Conservation (phyloP, 495 filamentous ascomycete species). For the Penicillium pulvis region DNA sequence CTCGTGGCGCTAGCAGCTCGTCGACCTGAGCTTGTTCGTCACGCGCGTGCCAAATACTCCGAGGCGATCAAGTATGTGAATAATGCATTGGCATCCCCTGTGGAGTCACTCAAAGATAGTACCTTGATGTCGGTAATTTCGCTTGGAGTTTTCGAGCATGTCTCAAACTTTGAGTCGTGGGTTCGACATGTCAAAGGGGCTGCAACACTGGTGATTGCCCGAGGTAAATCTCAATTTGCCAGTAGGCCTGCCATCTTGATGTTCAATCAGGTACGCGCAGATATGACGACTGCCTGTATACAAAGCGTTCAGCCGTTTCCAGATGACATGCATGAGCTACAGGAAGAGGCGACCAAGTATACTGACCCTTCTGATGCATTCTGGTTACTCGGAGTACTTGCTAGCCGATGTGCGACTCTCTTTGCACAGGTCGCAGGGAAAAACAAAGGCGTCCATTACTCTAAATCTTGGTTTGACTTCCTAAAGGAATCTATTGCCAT, state of each 20-base stretch:
- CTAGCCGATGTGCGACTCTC: constrained; percentile 23
- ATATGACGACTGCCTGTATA: constrained; percentile 28
- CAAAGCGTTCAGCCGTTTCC: constrained; percentile 25
- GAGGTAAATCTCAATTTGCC: constrained; percentile 53
- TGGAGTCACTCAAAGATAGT: constrained; percentile 57
- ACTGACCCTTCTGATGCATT: constrained; percentile 18
- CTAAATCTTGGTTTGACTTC: constrained; percentile 14
- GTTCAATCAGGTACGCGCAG: constrained; percentile 55
- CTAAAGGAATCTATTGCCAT: constrained; percentile 24
- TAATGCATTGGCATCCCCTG: constrained; percentile 49
- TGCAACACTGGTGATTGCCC: constrained; percentile 48
- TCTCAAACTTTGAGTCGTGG: constrained; percentile 48
- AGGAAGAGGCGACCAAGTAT: constrained; percentile 30
- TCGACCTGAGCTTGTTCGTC: constrained; percentile 33
- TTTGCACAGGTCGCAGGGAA: constrained; percentile 10
- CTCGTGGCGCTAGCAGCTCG: constrained; percentile 43
- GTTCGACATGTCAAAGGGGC: constrained; percentile 58
- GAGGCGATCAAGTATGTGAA: constrained; percentile 47
- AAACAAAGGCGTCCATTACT: constrained; percentile 1
- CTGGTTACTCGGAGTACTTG: constrained; percentile 27
- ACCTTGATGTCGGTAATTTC: constrained; percentile 62
- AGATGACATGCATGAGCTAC: constrained; percentile 24
- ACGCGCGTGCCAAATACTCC: constrained; percentile 43
- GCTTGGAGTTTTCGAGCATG: constrained; percentile 60
- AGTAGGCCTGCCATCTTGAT: constrained; percentile 47